Conservation (phyloP, 441 rosid species). For the Raphanus hybrid region DNA sequence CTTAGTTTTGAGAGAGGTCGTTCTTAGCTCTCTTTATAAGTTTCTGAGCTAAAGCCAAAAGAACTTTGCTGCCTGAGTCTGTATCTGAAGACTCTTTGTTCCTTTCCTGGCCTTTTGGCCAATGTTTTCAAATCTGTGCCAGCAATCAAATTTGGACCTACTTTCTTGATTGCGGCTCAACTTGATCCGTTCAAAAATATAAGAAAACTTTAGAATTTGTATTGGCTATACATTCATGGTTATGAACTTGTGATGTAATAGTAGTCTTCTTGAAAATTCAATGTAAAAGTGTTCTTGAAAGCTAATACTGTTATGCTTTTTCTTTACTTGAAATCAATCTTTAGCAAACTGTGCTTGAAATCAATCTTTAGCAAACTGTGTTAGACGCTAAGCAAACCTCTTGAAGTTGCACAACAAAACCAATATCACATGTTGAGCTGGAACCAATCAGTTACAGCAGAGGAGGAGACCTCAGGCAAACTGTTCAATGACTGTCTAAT, state of each 20-base stretch:
- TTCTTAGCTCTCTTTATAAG: constrained; percentile 29
- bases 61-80: constrained; percentile 40
- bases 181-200: not conserved
- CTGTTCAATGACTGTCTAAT: not conserved
- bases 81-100: constrained; percentile 23
- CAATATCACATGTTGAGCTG: not conserved
- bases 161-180: not conserved
- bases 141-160: not conserved
- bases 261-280: not conserved
- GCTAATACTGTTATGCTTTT: not conserved
- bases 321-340: not conserved
- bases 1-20: constrained; percentile 20
- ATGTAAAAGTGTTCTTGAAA: not conserved
- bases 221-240: not conserved
- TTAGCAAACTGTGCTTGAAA: not conserved
- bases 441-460: not conserved
- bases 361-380: not conserved
- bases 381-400: not conserved
- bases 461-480: not conserved
- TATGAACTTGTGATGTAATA: not conserved
- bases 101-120: constrained; percentile 2
- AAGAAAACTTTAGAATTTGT: not conserved
- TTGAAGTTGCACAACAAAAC: not conserved
- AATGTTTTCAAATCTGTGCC: not conserved
- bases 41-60: constrained; percentile 23